Base-by-base conservation (phyloP, 2,329 filamentous ascomycete genomes). In the Capronia coronata region DNA sequence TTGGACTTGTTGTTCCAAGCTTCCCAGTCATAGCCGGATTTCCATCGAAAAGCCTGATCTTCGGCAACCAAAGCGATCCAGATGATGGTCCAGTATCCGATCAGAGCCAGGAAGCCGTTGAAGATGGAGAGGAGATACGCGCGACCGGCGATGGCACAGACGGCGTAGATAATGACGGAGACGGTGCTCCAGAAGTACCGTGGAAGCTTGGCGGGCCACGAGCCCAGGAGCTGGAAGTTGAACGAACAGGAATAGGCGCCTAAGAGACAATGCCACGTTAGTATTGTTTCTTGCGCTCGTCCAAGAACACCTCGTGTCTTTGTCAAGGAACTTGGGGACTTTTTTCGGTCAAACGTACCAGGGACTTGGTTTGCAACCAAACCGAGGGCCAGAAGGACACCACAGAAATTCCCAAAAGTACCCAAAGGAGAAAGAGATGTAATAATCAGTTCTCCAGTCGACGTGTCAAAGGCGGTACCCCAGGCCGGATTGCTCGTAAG, bases 51-150 rank as follows among this genome's bases (percentile, higher is more conserved):
- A 16, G 82, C 38, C 42, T 82, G 75, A 61, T 87, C 83, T 50
- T 71, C 68, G 13, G 70, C 63, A 1, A 77, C 69, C 39, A 86
- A 82, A 1, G 75, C 74, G 19, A 84, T 72, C 78, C 80, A 83
- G 40, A 84, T 78, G n/a, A 74, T 74, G 11, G 83, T 74, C 81
- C 80, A 86, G 65, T 86, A 86, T 1, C 82, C 83, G 76, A 86
- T 85, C 22, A 86, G 67, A 0, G 80, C 79, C 5, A 86, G 71
- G 63, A 86, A 85, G 62, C 85, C 85, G 8, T 77, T 79, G 62
- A 86, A 84, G 51, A 86, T 82, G 22, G 72, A 72, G 0, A 79
- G 75, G 1, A 86, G 71, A 56, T 81, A 67, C 16, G 74, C 71
- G 11, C 80, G 75, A 0, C 83, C 83, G 0, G 75, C 82, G n/a